Conservation (phyloP, 2,329 filamentous ascomycete species). For the Cladosporium sp. region DNA sequence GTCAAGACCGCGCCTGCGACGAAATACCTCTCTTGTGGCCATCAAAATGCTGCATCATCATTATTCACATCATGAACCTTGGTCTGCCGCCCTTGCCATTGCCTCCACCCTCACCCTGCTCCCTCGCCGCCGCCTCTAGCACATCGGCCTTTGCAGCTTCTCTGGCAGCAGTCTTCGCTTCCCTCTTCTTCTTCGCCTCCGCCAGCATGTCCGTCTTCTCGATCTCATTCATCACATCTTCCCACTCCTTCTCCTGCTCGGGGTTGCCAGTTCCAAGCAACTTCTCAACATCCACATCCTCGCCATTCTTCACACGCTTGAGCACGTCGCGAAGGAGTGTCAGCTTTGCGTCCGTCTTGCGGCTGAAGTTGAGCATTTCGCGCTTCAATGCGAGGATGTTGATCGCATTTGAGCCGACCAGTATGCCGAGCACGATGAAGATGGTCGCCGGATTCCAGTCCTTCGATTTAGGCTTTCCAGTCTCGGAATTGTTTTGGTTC, state of each 20-base stretch:
- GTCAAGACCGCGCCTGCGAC: too few species aligned
- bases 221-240: slow-evolving; percentile 60
- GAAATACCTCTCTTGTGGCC: neutral
- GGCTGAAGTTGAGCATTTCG: slow-evolving; percentile 66
- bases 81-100: slow-evolving; percentile 15
- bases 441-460: slow-evolving; percentile 56
- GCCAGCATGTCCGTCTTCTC: slow-evolving; percentile 29
- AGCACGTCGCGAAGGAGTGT: slow-evolving; percentile 70
- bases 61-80: slow-evolving; percentile 30
- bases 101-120: neutral
- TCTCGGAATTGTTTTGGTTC: neutral
- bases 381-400: slow-evolving; percentile 80
- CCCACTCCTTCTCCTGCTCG: slow-evolving; percentile 78
- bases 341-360: slow-evolving; percentile 76
- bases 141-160: slow-evolving; percentile 17
- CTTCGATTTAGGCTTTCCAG: slow-evolving; percentile 20
- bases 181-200: slow-evolving; percentile 27
- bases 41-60: neutral
- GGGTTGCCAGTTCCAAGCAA: slow-evolving; percentile 73
- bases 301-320: slow-evolving; percentile 64
- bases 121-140: slow-evolving; percentile 16
- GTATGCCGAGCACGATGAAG: slow-evolving; percentile 63
- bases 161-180: slow-evolving; percentile 23
- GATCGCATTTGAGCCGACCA: slow-evolving; percentile 94
- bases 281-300: slow-evolving; percentile 80